These are phyloP conservation scores for Saccharomyces hybrid DNA, from an alignment of 1,139 yeast genomes.

Conservation along the genomic window DNA sequence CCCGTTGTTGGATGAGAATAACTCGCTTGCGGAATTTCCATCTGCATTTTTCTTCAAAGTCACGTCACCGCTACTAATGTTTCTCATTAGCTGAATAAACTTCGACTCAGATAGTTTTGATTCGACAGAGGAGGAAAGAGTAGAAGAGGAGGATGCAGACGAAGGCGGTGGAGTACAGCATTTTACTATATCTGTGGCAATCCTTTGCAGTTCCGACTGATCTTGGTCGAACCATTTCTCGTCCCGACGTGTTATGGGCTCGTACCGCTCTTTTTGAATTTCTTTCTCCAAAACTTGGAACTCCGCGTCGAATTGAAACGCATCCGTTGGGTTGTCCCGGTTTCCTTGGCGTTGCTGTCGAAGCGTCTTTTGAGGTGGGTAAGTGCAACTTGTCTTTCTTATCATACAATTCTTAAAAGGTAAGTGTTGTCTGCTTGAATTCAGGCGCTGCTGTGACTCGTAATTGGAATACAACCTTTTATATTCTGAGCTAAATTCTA, in stretches of 20 bases:
- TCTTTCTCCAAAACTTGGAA: slow-evolving; percentile 21
- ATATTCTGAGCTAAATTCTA: slow-evolving; percentile 25
- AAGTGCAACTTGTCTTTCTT: not conserved
- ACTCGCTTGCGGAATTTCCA: slow-evolving; percentile 1
- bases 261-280: slow-evolving; percentile 8
- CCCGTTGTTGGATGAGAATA: slow-evolving; percentile 16
- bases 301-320: slow-evolving; percentile 14
- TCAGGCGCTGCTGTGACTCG: slow-evolving; percentile 11
- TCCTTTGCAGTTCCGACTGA: slow-evolving; percentile 21
- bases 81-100: slow-evolving; percentile 27
- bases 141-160: slow-evolving; percentile 10
- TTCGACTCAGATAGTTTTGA: slow-evolving; percentile 24
- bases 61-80: slow-evolving; percentile 27
- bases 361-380: not conserved
- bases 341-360: not conserved
- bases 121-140: slow-evolving; percentile 12
- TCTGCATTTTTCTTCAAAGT: slow-evolving; percentile 19
- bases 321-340: slow-evolving; percentile 5
- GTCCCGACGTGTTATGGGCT: not conserved
- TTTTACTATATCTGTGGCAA: slow-evolving; percentile 23
- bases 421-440: not conserved
- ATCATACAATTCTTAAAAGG: not conserved
- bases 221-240: slow-evolving; percentile 13
- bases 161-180: slow-evolving; percentile 2
- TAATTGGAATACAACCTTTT: slow-evolving; percentile 21